phyloP scores from a whole-genome alignment of 768 basidiomycete genomes.

The Mycena galericulata region DNA sequence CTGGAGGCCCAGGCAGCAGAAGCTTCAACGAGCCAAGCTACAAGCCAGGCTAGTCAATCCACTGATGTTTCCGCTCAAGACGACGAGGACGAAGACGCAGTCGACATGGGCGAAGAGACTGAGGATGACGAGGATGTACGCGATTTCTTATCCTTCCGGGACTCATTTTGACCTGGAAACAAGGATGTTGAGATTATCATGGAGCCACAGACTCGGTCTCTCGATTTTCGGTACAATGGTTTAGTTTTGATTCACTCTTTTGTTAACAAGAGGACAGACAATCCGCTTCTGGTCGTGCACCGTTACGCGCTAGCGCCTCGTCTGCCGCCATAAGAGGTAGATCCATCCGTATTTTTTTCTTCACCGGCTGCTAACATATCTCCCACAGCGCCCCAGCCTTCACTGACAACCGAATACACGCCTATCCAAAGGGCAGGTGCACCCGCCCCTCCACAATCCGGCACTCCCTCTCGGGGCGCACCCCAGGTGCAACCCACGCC shows the following conservation, averaged over 20 bases:
- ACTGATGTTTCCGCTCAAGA: slow-evolving; percentile 47
- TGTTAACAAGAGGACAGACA: slow-evolving; percentile 45
- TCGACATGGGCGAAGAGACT: slow-evolving; percentile 57
- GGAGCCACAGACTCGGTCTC: slow-evolving; percentile 78
- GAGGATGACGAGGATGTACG: slow-evolving; percentile 60
- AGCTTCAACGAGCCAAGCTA: slow-evolving; percentile 41
- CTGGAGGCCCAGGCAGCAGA: slow-evolving; percentile 58
- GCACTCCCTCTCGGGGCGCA: slow-evolving; percentile 17
- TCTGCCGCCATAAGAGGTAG: slow-evolving; percentile 47
- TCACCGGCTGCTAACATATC: not conserved
- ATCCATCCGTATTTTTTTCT: not conserved
- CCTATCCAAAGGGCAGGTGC: slow-evolving; percentile 71
- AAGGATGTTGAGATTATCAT: slow-evolving; percentile 94
- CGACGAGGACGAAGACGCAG: slow-evolving; percentile 51
- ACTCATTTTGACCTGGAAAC: slow-evolving; percentile 11
- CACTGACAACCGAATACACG: slow-evolving; percentile 87
- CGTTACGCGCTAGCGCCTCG: slow-evolving; percentile 46
- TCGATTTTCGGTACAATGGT: slow-evolving; percentile 75
- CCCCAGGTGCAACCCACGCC: slow-evolving; percentile 33
- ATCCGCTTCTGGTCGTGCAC: slow-evolving; percentile 47
- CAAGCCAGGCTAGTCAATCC: too few species aligned
- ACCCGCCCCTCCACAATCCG: slow-evolving; percentile 36
- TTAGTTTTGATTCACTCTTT: not conserved
- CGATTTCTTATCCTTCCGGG: slow-evolving; percentile 2
- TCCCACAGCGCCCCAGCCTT: slow-evolving; percentile 58